Evolutionary conservation across 2,329 filamentous ascomycete genomes (phyloP).

Genomic region (Colletotrichum echinochloae): DNA sequence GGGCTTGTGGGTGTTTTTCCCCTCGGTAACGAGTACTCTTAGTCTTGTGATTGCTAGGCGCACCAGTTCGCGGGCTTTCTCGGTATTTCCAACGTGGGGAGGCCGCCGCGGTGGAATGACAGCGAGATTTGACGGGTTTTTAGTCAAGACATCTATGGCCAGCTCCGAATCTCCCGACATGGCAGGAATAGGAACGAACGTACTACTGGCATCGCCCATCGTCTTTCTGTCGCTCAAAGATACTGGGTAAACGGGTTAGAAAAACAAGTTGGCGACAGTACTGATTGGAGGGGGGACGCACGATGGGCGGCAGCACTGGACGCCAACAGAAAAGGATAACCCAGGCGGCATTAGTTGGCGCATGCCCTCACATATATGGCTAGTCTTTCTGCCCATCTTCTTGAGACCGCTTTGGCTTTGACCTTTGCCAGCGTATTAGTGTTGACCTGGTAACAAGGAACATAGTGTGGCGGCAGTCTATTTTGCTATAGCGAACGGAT

Average conservation of each 20-base stretch:
- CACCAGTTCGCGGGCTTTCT: constrained; percentile 20
- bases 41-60: background rate
- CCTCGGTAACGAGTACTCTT: constrained; percentile 14
- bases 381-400: constrained; percentile 10
- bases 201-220: constrained; percentile 14
- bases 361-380: background rate
- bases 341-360: background rate
- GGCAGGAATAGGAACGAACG: background rate
- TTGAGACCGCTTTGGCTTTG: background rate
- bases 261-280: background rate
- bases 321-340: background rate
- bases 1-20: background rate
- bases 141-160: background rate
- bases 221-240: background rate
- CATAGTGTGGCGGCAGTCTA: background rate
- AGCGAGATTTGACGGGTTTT: background rate
- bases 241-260: background rate
- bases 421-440: background rate
- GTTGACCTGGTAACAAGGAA: background rate
- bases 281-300: background rate
- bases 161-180: background rate
- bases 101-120: constrained; percentile 5
- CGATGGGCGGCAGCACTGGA: background rate
- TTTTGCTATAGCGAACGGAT: background rate
- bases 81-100: constrained; percentile 3